phyloP scores from a whole-genome alignment of 345 rosid genomes.

The Eucalyptus erythrocorys region DNA sequence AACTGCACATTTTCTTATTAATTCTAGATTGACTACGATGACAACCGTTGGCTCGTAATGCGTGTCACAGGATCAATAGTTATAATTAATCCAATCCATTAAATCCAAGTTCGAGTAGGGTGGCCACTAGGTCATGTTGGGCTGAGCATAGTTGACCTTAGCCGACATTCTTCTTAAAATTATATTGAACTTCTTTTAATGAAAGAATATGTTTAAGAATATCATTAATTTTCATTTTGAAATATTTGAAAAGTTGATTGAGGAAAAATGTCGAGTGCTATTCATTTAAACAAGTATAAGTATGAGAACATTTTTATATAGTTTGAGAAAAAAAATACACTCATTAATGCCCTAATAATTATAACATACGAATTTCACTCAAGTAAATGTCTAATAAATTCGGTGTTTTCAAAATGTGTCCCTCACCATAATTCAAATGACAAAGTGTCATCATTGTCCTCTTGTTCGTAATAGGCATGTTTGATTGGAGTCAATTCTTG shows the following conservation, averaged over 20 bases:
- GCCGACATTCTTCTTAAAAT: background rate
- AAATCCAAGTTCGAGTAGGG: background rate
- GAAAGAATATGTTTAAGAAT: background rate
- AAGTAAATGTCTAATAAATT: background rate
- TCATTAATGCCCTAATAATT: background rate
- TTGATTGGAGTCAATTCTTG: background rate
- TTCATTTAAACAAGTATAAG: background rate
- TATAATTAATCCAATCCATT: rapidly evolving
- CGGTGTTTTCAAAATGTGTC: background rate
- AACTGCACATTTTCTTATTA: background rate
- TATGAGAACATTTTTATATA: background rate
- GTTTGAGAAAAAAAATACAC: background rate
- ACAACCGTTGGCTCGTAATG: rapidly evolving
- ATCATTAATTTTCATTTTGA: too few relatives aligned
- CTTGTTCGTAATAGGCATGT: background rate
- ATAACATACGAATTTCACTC: background rate
- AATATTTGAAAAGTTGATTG: background rate
- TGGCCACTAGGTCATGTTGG: background rate
- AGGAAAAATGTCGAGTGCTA: background rate
- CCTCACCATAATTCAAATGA: background rate
- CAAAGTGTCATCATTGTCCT: background rate
- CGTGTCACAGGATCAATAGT: background rate
- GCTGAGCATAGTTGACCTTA: background rate
- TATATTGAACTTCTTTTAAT: background rate
- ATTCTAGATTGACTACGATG: background rate